Evolutionary conservation across 2,329 filamentous ascomycete species (phyloP).

Genomic region (Dothistroma septosporum): DNA sequence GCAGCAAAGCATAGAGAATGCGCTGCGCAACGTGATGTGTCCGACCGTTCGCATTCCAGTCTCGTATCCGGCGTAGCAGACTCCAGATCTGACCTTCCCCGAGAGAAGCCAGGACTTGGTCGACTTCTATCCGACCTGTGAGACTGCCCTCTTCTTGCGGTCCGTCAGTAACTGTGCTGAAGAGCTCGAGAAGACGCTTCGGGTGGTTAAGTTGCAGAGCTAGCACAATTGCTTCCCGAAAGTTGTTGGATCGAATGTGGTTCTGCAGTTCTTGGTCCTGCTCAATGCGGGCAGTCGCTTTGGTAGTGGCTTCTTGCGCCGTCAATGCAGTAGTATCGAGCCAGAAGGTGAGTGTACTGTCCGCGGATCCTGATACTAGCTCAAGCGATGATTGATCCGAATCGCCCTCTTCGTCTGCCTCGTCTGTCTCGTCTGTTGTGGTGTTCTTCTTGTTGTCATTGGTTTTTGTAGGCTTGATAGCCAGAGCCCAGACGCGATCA

Average conservation of each 20-base stretch:
- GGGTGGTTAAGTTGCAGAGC: conserved; percentile 94
- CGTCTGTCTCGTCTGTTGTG: conserved; percentile 33
- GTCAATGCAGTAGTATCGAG: conserved; percentile 82
- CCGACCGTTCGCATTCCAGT: conserved; percentile 96
- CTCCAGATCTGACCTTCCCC: conserved; percentile 81
- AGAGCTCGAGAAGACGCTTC: conserved; percentile 75
- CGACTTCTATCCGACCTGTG: conserved; percentile 64
- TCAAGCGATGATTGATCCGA: conserved; percentile 49
- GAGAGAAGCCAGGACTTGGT: conserved; percentile 74
- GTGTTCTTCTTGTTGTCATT: conserved; percentile 13
- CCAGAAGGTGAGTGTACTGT: conserved; percentile 94
- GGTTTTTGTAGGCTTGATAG: conserved; percentile 57
- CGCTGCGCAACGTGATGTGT: conserved; percentile 81
- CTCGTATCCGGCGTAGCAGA: conserved; percentile 74
- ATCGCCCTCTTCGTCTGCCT: conserved; percentile 18
- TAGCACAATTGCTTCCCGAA: conserved; percentile 86
- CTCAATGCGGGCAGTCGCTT: conserved; percentile 76
- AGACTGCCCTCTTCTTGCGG: conserved; percentile 61
- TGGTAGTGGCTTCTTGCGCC: conserved; percentile 66
- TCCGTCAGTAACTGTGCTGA: conserved; percentile 71
- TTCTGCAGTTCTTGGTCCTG: conserved; percentile 94
- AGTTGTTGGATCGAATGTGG: conserved; percentile 80
- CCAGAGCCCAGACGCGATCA: conserved; percentile 88
- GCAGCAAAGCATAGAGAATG: conserved; percentile 73
- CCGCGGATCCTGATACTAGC: conserved; percentile 84